phyloP scores from a whole-genome alignment of 495 filamentous ascomycete species.

The Aspergillus asperescens region DNA sequence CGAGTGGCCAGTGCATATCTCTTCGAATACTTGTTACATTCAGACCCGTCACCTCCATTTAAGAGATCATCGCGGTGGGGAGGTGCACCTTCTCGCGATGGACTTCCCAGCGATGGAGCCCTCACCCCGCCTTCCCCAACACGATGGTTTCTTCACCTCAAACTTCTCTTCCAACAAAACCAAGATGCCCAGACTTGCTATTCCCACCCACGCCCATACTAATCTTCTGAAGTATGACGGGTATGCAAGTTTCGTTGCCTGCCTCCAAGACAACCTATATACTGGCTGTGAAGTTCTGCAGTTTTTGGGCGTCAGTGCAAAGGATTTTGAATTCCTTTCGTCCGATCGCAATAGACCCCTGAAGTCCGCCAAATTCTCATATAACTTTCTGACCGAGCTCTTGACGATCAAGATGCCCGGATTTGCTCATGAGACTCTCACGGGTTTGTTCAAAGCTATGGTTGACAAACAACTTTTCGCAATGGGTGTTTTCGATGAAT shows the following conservation, averaged over 20 bases:
- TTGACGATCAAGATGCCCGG: not conserved
- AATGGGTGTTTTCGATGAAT: conserved; percentile 1
- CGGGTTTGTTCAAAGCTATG: not conserved
- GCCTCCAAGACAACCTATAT: not conserved
- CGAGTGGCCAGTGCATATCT: no score
- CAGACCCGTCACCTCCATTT: no score
- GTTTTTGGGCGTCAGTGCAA: conserved; percentile 6
- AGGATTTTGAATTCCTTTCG: not conserved
- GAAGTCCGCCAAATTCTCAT: conserved; percentile 3
- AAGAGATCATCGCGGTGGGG: not conserved
- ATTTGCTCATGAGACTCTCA: conserved; percentile 1
- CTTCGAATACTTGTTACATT: no score
- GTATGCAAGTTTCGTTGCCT: not conserved
- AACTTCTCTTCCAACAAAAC: not conserved
- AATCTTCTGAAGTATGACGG: not conserved
- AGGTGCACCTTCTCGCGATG: not conserved
- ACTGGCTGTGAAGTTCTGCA: not conserved
- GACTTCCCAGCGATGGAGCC: not conserved
- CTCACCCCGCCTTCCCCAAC: not conserved
- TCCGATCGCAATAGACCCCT: not conserved
- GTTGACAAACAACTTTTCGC: not conserved
- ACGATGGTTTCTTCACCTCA: not conserved
- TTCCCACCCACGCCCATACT: not conserved
- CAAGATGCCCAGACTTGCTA: not conserved
- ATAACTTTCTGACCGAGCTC: not conserved